These are phyloP conservation scores for Withania somnifera DNA, from an alignment of 305 asterid genomes.

Conservation along the genomic window DNA sequence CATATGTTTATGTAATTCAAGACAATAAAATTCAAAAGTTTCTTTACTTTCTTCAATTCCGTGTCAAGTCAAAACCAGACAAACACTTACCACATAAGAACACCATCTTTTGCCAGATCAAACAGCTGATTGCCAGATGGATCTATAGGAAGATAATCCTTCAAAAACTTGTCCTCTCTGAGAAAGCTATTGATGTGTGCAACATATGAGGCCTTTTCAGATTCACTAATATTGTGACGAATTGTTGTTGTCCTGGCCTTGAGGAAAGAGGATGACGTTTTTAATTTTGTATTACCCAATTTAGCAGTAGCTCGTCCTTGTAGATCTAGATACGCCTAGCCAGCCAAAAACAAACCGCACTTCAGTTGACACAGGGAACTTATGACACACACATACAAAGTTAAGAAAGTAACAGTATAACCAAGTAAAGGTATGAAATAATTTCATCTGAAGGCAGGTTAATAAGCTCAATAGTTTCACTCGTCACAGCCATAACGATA, in stretches of 20 bases:
- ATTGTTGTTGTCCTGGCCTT: slow-evolving; percentile 69
- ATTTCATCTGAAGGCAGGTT: not conserved
- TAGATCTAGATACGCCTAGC: slow-evolving; percentile 55
- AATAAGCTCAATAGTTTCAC: not conserved
- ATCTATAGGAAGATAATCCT: slow-evolving; percentile 74
- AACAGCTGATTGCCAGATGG: slow-evolving; percentile 64
- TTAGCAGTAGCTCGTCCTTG: slow-evolving; percentile 56
- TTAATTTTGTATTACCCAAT: slow-evolving; percentile 41
- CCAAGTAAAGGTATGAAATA: not conserved
- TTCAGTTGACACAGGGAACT: not conserved
- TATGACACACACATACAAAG: not conserved
- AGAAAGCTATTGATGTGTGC: slow-evolving; percentile 81
- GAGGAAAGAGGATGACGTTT: slow-evolving; percentile 56
- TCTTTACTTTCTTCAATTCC: not conserved
- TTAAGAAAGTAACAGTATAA: not conserved
- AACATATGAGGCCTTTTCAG: slow-evolving; percentile 77
- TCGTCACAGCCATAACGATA: not conserved
- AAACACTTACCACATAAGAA: slow-evolving; percentile 63
- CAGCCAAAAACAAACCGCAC: not conserved
- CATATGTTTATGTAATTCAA: not conserved
- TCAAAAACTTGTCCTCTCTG: slow-evolving; percentile 56
- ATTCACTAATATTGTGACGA: slow-evolving; percentile 76
- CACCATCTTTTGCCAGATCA: slow-evolving; percentile 84
- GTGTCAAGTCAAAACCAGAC: not conserved
- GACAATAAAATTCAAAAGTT: not conserved